Evolutionary conservation across 257 asterid genomes (phyloP), one percentile per base, ranked within the genome.

Genomic region (Lithospermum erythrorhizon): DNA sequence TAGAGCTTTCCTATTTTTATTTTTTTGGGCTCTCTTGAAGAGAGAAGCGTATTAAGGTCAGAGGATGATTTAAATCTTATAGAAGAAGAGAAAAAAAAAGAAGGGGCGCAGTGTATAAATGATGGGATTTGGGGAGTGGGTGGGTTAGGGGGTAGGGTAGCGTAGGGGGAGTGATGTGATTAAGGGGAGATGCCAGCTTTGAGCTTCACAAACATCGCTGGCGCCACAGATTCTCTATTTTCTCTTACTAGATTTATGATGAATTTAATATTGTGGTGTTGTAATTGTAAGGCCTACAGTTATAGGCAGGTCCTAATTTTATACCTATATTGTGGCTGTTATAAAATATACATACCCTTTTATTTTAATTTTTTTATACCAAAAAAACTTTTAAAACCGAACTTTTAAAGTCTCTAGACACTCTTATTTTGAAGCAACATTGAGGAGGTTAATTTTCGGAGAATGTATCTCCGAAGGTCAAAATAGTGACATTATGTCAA

Each of bases 161-260:
- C 11, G 7, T 10, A 29, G 29, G 24, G 24, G 23, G 23, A 9
- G 57, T 55, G 49, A 21, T 59, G 52, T 53, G 55, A 30, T 9
- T 53, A 77, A 67, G 73, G 45, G 14, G 2, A 35, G 11, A 35
- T 83, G 89, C 83, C 93, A 85, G 85, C 95, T 85, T 79, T 81
- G 93, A 75, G 78, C 86, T 68, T 66, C 76, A 70, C 64, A 68
- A 68, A 74, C 90, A 72, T 73, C 81, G 94, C 94, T 89, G 96
- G 94, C 95, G 79, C 62, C 0, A 10, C 51, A 73, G 74, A 76
- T 82, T 82, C 84, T 65, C 76, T 56, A 70, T 62, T 58, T 61
- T 61, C 37, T 58, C 41, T 2, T 41, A 56, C 60, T 56, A 56
- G 60, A 56, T 56, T 55, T 56, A 56, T 23, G 41, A 6, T 13